phyloP scores from a whole-genome alignment of 345 rosid species.

The Acer campestre region DNA sequence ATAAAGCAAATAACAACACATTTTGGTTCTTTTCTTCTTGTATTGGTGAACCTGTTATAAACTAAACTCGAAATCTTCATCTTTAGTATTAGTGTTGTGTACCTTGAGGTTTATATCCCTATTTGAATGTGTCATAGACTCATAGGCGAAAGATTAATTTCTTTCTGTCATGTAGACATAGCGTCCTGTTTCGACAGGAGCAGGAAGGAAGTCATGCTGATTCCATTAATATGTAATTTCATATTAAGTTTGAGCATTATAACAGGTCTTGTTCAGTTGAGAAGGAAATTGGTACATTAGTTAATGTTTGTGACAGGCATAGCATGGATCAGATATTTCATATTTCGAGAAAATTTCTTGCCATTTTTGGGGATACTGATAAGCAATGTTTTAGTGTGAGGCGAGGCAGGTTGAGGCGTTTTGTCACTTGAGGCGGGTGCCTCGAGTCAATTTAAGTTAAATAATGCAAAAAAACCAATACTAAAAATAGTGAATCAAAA shows the following conservation, averaged over 20 bases:
- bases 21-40: background rate
- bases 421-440: too few species aligned
- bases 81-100: background rate
- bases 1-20: background rate
- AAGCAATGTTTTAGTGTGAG: background rate
- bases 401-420: too few species aligned
- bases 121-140: background rate
- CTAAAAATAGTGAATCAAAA: too few species aligned
- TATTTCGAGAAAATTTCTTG: background rate
- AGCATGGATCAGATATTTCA: background rate
- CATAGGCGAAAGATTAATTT: background rate
- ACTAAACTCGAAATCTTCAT: constrained; percentile 4
- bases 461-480: too few species aligned
- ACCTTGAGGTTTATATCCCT: background rate
- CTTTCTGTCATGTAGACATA: background rate
- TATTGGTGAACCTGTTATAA: background rate
- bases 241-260: background rate
- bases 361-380: background rate
- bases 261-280: constrained; percentile 1
- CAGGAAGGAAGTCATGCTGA: background rate
- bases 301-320: background rate
- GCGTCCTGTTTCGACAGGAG: background rate
- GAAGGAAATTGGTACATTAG: background rate
- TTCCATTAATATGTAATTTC: background rate
- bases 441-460: too few species aligned